Evolutionary conservation across 805 yeast species (phyloP), one percentile per base, ranked within the genome.

Genomic region (Candida lessepsii): DNA sequence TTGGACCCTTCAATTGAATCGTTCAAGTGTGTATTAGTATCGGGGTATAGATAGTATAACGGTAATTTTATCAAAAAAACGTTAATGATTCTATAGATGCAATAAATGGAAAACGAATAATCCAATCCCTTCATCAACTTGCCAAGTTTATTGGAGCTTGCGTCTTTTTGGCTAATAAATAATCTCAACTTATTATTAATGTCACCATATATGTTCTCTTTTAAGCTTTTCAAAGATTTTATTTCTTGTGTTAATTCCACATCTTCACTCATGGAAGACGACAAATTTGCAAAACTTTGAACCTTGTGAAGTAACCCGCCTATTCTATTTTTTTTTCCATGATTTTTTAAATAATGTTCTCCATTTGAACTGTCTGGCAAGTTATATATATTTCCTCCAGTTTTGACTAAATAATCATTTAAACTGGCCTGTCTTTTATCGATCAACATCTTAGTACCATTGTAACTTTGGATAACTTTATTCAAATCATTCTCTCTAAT

Each of bases 41-140:
- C 19, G 36, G 34, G 41, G 44, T 23, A 44, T 37, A 39, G 52
- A 51, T 48, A 52, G 42, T 39, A 42, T 29, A 29, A 46, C 10
- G 79, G 78, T 11, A 75, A 50, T 40, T 66, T 67, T 27, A 73
- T 39, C 2, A 70, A 26, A 30, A 73, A 46, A 28, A 73, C 73
- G 50, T 63, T 67, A 23, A 71, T 32, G 5, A 75, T 59, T 38
- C 78, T 60, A 53, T 76, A 77, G 35, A 70, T 39, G 57, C 81
- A 76, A 55, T 76, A 76, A n/a, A 63, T 30, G 9, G 75, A 63
- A 46, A 76, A 71, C 5, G 52, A 48, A 38, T 49, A 35, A 44
- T 61, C 54, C 35, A 57, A 48, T 38, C 44, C 49, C 8, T 41
- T 37, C 7, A 48, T 15, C 4, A 51, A 19, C 18, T 28, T 36